Evolutionary conservation across 805 yeast species (phyloP).

Genomic region (Pichia phayaonensis): DNA sequence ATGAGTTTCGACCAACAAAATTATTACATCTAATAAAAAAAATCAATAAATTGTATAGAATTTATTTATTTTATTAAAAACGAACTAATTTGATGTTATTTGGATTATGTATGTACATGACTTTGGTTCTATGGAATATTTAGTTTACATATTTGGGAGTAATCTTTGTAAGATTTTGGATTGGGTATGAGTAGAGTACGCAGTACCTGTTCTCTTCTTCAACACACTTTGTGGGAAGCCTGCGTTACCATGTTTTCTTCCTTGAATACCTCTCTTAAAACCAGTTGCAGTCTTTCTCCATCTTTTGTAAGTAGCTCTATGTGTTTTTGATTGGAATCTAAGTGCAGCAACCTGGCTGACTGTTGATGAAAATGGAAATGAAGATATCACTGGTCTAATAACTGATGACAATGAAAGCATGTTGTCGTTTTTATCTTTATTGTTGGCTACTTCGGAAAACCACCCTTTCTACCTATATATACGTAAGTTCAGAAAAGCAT

Average conservation of each 20-base stretch:
- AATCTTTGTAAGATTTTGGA: constrained; percentile 51
- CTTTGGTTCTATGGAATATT: background rate
- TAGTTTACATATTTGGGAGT: constrained; percentile 35
- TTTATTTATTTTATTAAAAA: background rate
- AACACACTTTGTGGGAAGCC: constrained; percentile 68
- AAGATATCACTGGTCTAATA: constrained; percentile 14
- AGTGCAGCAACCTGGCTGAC: constrained; percentile 21
- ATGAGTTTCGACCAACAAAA: constrained; percentile 8
- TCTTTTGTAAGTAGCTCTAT: constrained; percentile 81
- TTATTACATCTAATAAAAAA: background rate
- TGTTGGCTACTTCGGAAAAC: background rate
- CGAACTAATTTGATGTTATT: background rate
- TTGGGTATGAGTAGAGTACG: constrained; percentile 46
- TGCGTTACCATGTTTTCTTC: constrained; percentile 89
- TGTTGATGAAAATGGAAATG: constrained; percentile 5
- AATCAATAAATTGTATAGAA: background rate
- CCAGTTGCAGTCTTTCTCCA: constrained; percentile 73
- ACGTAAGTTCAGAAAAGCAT: too few relatives aligned
- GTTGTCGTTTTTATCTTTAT: background rate
- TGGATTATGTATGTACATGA: background rate
- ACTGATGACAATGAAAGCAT: constrained; percentile 8
- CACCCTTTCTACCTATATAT: too few relatives aligned
- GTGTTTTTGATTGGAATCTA: constrained; percentile 52
- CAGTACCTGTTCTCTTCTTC: constrained; percentile 52
- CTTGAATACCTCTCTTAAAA: constrained; percentile 64